Evolutionary conservation across 148 eudicot genomes (phyloP), one percentile per base, ranked within the genome.

Genomic region (Camellia lanceoleosa): DNA sequence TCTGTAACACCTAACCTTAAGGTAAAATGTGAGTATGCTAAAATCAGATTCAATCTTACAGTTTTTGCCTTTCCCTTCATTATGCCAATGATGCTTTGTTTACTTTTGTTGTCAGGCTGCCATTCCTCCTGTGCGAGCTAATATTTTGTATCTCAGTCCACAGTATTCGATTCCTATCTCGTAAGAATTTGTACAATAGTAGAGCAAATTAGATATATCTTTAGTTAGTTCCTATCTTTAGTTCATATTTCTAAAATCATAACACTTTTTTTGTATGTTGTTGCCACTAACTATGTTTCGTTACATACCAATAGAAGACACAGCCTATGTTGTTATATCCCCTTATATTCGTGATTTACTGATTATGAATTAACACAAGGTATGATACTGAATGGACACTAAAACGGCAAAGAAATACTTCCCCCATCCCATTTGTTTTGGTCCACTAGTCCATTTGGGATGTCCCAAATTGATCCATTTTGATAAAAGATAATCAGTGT

Each of bases 91-190:
- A 71, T 47, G 77, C 8, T n/a, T 71, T 11, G 66, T 38, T 61
- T 78, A 55, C 43, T 76, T 84, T n/a, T 65, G 42, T 67, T 80
- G 82, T 67, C 88, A 96, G 99, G 91, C 91, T 77, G 94, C 95
- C 52, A 87, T 86, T 78, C 99, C 99, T 64, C 95, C 99, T 14
- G 99, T 96, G 23, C 90, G 99, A 80, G 99, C 99, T 73, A 96
- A 93, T 91, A 94, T 96, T 54, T 85, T 96, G 82, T 87, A 93
- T 87, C 76, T 96, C 63, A 87, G 84, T 66, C 81, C 98, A 49
- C 82, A 92, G 73, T 89, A 94, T 84, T 92, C 99, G 9, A 19
- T 84, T 71, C 90, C 85, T 60, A 90, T 96, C 78, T 87, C 90
- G 99, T 96, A 87, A 88, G 98, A 70, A 72, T 64, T 67, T 44